phyloP scores from a whole-genome alignment of 306 rosid species.

The Pterocarpus santalinus region DNA sequence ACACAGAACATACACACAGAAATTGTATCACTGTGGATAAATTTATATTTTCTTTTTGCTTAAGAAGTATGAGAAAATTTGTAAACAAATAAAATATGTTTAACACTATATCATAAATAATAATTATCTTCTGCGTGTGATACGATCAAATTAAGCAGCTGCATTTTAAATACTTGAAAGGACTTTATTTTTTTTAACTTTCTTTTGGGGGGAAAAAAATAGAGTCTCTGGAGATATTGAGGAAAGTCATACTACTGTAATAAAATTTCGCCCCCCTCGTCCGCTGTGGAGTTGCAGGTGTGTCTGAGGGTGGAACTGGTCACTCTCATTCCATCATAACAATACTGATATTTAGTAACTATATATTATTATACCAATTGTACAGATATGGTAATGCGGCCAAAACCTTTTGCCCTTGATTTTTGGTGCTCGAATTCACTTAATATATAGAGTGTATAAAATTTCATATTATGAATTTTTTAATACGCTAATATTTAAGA shows the following conservation, averaged over 20 bases:
- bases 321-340: slow-evolving; percentile 51
- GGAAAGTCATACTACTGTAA: slow-evolving; percentile 19
- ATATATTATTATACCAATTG: slow-evolving; percentile 18
- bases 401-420: slow-evolving; percentile 39
- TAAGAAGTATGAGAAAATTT: no score
- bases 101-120: no score
- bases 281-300: slow-evolving; percentile 56
- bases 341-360: background rate
- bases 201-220: background rate
- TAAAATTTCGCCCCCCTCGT: slow-evolving; percentile 54
- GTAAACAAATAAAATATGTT: no score
- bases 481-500: background rate
- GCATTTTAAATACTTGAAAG: slow-evolving; percentile 3
- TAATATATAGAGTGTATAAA: background rate
- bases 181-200: background rate
- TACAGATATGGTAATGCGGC: slow-evolving; percentile 51
- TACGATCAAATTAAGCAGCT: no score
- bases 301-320: slow-evolving; percentile 47
- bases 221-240: slow-evolving; percentile 20
- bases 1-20: background rate
- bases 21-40: background rate
- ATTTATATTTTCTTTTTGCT: background rate
- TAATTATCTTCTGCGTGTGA: no score
- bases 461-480: background rate
- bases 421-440: background rate